Base-by-base conservation (phyloP, 1,284 basidiomycete genomes). In the Sphagnurus paluster region DNA sequence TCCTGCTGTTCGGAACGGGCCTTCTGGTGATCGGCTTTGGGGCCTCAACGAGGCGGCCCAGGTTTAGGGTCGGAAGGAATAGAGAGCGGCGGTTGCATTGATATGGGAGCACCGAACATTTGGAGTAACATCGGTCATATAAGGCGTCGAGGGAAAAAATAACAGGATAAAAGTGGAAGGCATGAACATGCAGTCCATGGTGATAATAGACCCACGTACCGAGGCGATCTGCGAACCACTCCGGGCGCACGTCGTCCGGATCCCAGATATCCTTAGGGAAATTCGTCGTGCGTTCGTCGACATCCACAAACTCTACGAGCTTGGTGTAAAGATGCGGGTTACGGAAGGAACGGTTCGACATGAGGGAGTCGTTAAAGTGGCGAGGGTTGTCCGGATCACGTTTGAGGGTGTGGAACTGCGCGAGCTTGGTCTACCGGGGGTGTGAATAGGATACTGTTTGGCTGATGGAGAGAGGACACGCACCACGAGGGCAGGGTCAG, bases 321-420 rank as follows among this genome's bases (percentile, higher is more conserved):
- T 94, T 92, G 3, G 89, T 76, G 64, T 96, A 96, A 9, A 98
- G 80, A 62, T 97, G 90, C 0, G 96, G 96, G 60, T 99, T 98
- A 21, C 92, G 85, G 67, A 98, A 98, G 0, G 91, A 82, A 20
- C 91, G 85, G 54, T 89, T 93, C 6, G 83, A 78, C 81, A 95
- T 88, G 26, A 99, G 79, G 0, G 90, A 90, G 62, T 93, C 90
- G 64, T 98, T 98, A 72, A 97, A 98, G 62, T 97, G 94, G 53
- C 85, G 85, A n/a, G 87, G 80, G 46, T 80, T 76, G 4, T 52
- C 54, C 2, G 76, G 61, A 52, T 84, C 75, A 39, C 62, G 70
- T 64, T 93, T 96, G 46, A 93, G 78, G 4, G 70, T 63, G 48
- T 82, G 79, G 59, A 89, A 98, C 49, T 87, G 84, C 0, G 78